Conservation (phyloP, 495 filamentous ascomycete genomes). For the Penicillium samsonianum region DNA sequence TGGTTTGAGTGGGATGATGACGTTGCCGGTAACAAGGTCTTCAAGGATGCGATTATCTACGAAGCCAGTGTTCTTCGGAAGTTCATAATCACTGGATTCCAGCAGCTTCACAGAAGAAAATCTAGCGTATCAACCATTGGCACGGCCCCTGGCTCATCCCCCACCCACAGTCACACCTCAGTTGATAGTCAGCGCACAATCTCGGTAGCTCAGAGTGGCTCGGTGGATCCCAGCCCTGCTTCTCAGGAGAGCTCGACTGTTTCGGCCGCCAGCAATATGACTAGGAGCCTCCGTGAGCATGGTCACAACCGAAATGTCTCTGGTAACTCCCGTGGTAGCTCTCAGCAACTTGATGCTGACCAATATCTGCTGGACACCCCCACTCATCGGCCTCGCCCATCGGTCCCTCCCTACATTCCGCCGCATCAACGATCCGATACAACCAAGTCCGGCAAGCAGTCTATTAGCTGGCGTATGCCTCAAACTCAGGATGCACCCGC, state of each 20-base stretch:
- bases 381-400: not conserved
- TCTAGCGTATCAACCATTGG: not conserved
- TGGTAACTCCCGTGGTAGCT: not conserved
- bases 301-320: not conserved
- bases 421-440: not conserved
- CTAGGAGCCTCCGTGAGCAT: not conserved
- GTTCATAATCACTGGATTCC: constrained; percentile 14
- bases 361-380: not conserved
- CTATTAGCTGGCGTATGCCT: not conserved
- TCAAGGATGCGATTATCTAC: constrained; percentile 7
- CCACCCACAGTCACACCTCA: not conserved
- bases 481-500: not conserved
- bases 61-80: constrained; percentile 10
- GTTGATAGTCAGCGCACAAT: not conserved
- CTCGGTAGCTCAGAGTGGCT: not conserved
- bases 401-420: not conserved
- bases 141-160: not conserved
- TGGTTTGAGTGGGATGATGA: constrained; percentile 11
- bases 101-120: not conserved
- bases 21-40: not conserved
- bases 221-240: not conserved
- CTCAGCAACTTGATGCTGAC: not conserved
- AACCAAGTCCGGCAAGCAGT: not conserved
- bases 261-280: not conserved
- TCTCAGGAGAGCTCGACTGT: too few relatives aligned